Percentiles rank a stretch among this genome's conserved stretches.
phyloP scores from a whole-genome alignment of 2,329 filamentous ascomycete species.

The Cladosporium sp. region DNA sequence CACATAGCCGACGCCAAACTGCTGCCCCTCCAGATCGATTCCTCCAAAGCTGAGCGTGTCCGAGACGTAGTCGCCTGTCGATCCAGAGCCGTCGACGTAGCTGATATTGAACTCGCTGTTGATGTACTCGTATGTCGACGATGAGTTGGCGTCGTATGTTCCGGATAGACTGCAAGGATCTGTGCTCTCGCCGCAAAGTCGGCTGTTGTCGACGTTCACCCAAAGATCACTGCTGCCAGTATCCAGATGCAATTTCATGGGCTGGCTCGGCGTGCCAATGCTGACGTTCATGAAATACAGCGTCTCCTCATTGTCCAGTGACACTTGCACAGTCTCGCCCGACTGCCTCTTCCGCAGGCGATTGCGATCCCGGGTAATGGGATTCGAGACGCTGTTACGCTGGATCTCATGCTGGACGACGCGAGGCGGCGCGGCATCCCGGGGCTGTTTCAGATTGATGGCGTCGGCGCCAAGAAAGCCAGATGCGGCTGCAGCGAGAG shows the following conservation, averaged over 20 bases:
- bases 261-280: conserved; percentile 52
- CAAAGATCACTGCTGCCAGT: conserved; percentile 59
- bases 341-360: conserved; percentile 38
- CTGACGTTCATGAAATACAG: conserved; percentile 54
- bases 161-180: conserved; percentile 56
- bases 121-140: conserved; percentile 69
- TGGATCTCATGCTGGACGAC: conserved; percentile 48
- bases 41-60: conserved; percentile 62
- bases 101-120: conserved; percentile 77
- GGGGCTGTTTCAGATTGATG: conserved; percentile 25
- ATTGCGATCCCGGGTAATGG: conserved; percentile 34
- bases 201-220: conserved; percentile 59
- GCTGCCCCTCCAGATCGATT: conserved; percentile 49
- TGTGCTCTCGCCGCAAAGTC: conserved; percentile 45
- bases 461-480: conserved; percentile 20
- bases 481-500: conserved; percentile 23
- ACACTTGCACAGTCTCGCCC: conserved; percentile 37
- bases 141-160: conserved; percentile 63
- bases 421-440: conserved; percentile 30
- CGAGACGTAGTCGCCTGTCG: conserved; percentile 70
- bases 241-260: conserved; percentile 52
- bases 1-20: conserved; percentile 67
- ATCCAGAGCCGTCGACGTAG: conserved; percentile 75
- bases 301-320: conserved; percentile 52
- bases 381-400: conserved; percentile 41